These are phyloP conservation scores for Bolboschoenus planiculmis DNA, from an alignment of 176 grass and related monocot genomes.

Conservation along the genomic window DNA sequence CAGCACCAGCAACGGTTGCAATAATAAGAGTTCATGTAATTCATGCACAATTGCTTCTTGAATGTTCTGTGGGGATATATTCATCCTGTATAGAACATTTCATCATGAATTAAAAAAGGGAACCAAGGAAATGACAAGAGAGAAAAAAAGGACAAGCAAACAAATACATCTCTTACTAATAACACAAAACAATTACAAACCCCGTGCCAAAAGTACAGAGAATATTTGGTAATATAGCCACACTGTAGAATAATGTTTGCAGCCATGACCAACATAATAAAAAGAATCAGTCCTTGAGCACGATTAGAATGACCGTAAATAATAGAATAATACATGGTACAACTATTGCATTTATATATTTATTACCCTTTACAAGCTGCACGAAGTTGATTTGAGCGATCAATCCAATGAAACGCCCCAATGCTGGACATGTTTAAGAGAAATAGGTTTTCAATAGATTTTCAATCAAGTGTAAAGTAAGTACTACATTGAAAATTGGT, in stretches of 20 bases:
- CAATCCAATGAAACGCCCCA: conserved; percentile 78
- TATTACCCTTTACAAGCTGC: conserved; percentile 50
- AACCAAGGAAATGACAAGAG: background rate
- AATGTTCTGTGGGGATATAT: conserved; percentile 42
- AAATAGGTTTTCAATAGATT: background rate
- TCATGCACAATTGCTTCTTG: conserved; percentile 62
- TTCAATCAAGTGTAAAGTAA: background rate
- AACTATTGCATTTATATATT: background rate
- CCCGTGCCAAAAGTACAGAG: conserved; percentile 7
- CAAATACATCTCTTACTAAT: background rate
- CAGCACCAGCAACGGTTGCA: conserved; percentile 77
- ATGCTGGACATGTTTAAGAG: conserved; percentile 36
- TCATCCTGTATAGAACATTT: conserved; percentile 41
- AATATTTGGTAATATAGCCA: conserved; percentile 10
- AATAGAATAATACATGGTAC: background rate
- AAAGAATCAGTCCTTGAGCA: background rate
- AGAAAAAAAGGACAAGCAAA: background rate
- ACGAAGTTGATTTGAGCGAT: conserved; percentile 45
- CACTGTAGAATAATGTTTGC: background rate
- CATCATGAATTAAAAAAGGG: conserved; percentile 19
- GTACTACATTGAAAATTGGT: conserved; percentile 22
- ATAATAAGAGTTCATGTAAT: conserved; percentile 48
- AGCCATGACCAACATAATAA: background rate
- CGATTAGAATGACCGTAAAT: background rate
- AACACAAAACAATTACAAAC: background rate